phyloP scores from a whole-genome alignment of 257 asterid species.

The Gentiana macrophylla region DNA sequence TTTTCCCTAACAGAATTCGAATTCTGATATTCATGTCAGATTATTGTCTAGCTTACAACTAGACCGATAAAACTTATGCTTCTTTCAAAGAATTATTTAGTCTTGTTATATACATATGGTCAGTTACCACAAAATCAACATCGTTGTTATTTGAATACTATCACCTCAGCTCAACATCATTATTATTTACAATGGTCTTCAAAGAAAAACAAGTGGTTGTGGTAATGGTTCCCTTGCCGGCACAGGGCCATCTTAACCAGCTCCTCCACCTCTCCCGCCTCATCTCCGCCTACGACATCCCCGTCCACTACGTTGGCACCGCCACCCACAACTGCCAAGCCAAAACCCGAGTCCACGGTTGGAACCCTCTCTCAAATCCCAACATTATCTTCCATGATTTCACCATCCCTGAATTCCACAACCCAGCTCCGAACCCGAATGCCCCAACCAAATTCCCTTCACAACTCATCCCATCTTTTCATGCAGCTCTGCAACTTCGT shows the following conservation, averaged over 20 bases:
- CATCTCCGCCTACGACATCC: slow-evolving; percentile 11
- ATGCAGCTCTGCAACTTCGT: slow-evolving; percentile 28
- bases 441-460: slow-evolving; percentile 31
- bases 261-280: slow-evolving; percentile 13
- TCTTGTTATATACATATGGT: too few species aligned
- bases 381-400: slow-evolving; percentile 12
- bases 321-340: slow-evolving; percentile 8
- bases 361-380: background rate
- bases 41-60: too few species aligned
- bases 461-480: slow-evolving; percentile 27
- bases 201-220: slow-evolving; percentile 1
- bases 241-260: slow-evolving; percentile 14
- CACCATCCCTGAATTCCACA: background rate
- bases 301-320: slow-evolving; percentile 5
- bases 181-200: too few species aligned
- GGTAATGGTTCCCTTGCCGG: slow-evolving; percentile 15
- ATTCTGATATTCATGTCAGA: too few species aligned
- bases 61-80: too few species aligned
- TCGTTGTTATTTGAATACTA: too few species aligned
- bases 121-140: too few species aligned
- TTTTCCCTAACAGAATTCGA: too few species aligned
- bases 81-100: too few species aligned
- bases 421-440: slow-evolving; percentile 31
- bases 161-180: too few species aligned
- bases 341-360: background rate